These are phyloP conservation scores for Beauveria brongniartii DNA, from an alignment of 2,329 filamentous ascomycete genomes.

Conservation along the genomic window DNA sequence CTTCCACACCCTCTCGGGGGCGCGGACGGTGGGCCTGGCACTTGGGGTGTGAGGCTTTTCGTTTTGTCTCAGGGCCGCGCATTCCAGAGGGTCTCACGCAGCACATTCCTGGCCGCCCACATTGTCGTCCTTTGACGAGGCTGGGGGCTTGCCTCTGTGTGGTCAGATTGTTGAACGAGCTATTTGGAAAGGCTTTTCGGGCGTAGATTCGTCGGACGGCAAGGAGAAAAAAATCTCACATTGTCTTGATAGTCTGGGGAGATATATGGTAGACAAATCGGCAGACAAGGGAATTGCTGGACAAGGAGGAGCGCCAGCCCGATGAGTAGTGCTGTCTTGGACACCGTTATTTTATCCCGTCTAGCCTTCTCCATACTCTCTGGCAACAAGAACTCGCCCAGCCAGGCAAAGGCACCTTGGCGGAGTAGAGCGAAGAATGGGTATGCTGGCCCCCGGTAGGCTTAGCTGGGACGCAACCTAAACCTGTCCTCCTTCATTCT, in stretches of 20 bases:
- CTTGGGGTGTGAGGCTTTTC: slow-evolving; percentile 15
- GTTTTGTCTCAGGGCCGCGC: slow-evolving; percentile 28
- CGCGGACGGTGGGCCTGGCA: slow-evolving; percentile 10
- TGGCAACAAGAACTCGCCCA: slow-evolving; percentile 7
- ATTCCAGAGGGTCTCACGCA: slow-evolving; percentile 12
- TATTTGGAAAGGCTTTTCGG: not conserved
- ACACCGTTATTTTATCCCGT: slow-evolving; percentile 7
- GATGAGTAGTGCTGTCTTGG: slow-evolving; percentile 10
- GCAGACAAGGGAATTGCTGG: not conserved
- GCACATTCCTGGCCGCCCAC: slow-evolving; percentile 14
- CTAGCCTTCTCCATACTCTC: slow-evolving; percentile 9
- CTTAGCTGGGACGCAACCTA: slow-evolving; percentile 8
- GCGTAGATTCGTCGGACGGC: not conserved
- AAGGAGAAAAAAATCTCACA: not conserved
- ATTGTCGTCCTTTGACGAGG: slow-evolving; percentile 29
- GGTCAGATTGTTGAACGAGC: slow-evolving; percentile 4
- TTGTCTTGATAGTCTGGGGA: not conserved
- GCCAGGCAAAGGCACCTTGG: slow-evolving; percentile 11
- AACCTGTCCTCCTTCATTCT: slow-evolving; percentile 9
- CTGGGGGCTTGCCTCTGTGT: slow-evolving; percentile 17
- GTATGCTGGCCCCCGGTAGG: slow-evolving; percentile 9
- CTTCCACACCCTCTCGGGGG: slow-evolving; percentile 11
- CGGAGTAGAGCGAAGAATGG: slow-evolving; percentile 10
- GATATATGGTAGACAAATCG: not conserved
- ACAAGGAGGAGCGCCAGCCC: not conserved